Base-by-base conservation (phyloP, 805 yeast species). In the Alloascoidea hylecoeti region DNA sequence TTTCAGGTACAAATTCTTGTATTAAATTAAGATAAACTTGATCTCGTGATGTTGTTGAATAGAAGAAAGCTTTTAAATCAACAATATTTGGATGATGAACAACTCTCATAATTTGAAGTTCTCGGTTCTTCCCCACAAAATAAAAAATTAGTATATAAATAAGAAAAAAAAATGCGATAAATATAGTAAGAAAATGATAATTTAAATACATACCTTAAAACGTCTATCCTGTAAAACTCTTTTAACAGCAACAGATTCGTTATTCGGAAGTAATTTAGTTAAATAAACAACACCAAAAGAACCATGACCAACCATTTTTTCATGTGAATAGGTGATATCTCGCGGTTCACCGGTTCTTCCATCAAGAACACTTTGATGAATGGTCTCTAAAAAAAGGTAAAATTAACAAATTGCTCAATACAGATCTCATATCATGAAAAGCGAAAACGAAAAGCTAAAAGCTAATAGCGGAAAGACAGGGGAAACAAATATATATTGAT, bases 211-310 rank as follows among this genome's bases (percentile, higher is more conserved):
- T 56, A 83, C 84, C 55, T 92, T 81, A 69, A 88, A 92, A 36
- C 97, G 66, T 53, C 79, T 83, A 60, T 92, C 99, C 56, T 92
- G 97, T 17, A 89, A 67, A n/a, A 92, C 99, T 48, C 94, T 73
- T 59, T 92, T 92, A 53, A 92, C 85, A 38, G 98, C 98, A 15
- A 89, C 94, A 33, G 75, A 70, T 49, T 78, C 82, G 42, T 80
- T 75, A 16, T 80, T 68, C 14, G 89, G 86, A 43, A 72, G 52
- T 33, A 92, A 64, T 42, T 72, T 75, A 4, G 95, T 85, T 47
- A 83, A 92, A 55, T 84, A 86, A n/a, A 92, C 98, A 27, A 86
- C 88, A 2, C 98, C 98, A 62, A 92, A 92, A n/a, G 97, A 88
- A 6, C 98, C 98, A 58, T 84, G 94, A n/a, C 98, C 98, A 33